Base-by-base conservation (phyloP, 1,139 yeast genomes). In the Sugiyamaella neomexicana region DNA sequence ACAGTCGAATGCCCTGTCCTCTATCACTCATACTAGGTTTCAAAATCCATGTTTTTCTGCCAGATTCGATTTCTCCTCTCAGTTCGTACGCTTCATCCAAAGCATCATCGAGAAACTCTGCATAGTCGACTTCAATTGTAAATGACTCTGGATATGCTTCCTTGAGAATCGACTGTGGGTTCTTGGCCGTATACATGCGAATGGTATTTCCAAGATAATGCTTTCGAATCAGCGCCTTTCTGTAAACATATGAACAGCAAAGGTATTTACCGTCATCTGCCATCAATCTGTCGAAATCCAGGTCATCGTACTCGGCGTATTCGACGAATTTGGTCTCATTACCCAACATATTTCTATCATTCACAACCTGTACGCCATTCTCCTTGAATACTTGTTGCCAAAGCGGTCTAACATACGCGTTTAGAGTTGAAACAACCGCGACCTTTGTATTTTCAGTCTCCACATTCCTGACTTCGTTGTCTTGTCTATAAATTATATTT, bases 1-100 rank as follows among this genome's bases (percentile, higher is more conserved):
- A 93, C 0, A 93, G 71, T 48, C 97, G 75, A 45, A 93, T 90
- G 0, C 99, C 99, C 68, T 93, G 97, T 9, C 97, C 99, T 67
- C 93, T 85, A 66, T 93, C 99, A 65, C 96, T 86, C 97, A 93
- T 90, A 61, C 96, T 84, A 10, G 99, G 99, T 67, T 93, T 93
- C 64, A 93, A 75, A 49, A 93, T 93, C 91, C 95, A 93, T 53
- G 85, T 80, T 60, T 79, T 81, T n/a, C 77, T 78, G 17, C 81
- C 82, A 5, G 70, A 67, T 53, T 86, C 85, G 37, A 93, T 74
- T 61, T 86, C 96, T 45, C 85, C 85, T 54, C 96, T 75, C 55
- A 93, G 75, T 66, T 93, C 99, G 73, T 86, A 90, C 42, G 89
- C 83, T 63, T 93, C 99, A 68, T 91, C 98, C 46, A 93, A 75